Evolutionary conservation across 345 rosid genomes (phyloP), one percentile per base, ranked within the genome.

Genomic region (Bruguiera parviflora): DNA sequence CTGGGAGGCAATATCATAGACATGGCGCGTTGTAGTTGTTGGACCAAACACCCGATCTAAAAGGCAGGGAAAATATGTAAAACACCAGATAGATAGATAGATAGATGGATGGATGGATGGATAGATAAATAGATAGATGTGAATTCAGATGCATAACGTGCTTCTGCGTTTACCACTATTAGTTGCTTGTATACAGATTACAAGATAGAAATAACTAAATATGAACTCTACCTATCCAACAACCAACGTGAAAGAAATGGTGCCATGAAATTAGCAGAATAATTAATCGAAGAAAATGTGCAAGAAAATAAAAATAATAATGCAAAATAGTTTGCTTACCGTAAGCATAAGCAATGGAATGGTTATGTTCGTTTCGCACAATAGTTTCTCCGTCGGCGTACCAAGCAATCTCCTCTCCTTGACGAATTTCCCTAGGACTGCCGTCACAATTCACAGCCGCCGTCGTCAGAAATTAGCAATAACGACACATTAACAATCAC

Each of bases 321-420:
- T 2, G 5, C 39, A 59, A 19, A 35, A 77, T 10, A 43, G 16
- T 43, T 43, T 11, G 79, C 79, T 83, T 78, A 96, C 99, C 99
- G 70, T 92, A 96, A 21, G 99, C 98, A 82, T 96, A 96, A 0
- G 99, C 99, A 53, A 85, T 85, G 0, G 96, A 79, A 11, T 91
- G 89, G 79, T 90, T 86, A 76, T 92, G 88, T 78, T 96, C 99
- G 55, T 82, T 92, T 53, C 98, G 83, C 58, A 96, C 84, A 43
- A 92, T 82, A 47, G 98, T 96, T 83, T 96, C 98, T 65, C 99
- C 99, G 71, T 96, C 99, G 1, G 98, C 98, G 65, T 96, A 92
- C 99, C 98, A 96, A n/a, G 98, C 94, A 82, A 96, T 88, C 88
- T 92, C 99, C 82, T 96, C 99, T 6, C 99, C 97, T 72, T 79